These are phyloP conservation scores for Ophiocordyceps camponoti-saundersi DNA, from an alignment of 2,329 filamentous ascomycete genomes.

Conservation along the genomic window DNA sequence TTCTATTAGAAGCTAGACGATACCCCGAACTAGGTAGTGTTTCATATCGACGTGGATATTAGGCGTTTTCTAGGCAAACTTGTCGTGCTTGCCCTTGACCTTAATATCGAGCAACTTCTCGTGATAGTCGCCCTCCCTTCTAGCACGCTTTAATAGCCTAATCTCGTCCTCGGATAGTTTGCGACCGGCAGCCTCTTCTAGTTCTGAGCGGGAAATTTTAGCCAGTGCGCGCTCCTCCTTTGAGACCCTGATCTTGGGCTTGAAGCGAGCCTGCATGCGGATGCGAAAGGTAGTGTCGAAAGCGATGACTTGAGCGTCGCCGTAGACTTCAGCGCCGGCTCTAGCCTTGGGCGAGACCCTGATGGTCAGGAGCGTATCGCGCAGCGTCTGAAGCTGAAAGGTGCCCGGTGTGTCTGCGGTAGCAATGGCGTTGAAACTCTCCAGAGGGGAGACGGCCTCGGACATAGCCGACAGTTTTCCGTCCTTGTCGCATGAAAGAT, in stretches of 20 bases:
- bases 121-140: constrained; percentile 77
- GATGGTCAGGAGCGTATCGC: constrained; percentile 52
- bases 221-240: constrained; percentile 73
- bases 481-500: constrained; percentile 71
- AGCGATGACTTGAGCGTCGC: constrained; percentile 51
- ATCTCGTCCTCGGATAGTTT: constrained; percentile 74
- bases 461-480: constrained; percentile 61
- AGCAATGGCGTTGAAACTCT: constrained; percentile 58
- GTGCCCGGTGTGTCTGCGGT: constrained; percentile 49
- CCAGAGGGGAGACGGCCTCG: constrained; percentile 69
- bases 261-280: constrained; percentile 91
- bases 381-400: constrained; percentile 58
- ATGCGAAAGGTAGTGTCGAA: constrained; percentile 62
- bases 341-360: constrained; percentile 27
- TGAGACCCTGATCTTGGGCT: constrained; percentile 60
- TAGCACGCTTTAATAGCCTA: constrained; percentile 61
- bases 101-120: constrained; percentile 74
- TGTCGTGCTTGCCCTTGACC: constrained; percentile 86
- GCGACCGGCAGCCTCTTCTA: constrained; percentile 67
- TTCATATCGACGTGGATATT: not conserved
- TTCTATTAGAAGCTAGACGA: not conserved
- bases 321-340: constrained; percentile 49
- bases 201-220: constrained; percentile 71
- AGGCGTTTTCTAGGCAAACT: constrained; percentile 29
- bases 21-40: not conserved